Percentiles rank a stretch among this genome's conserved stretches.
phyloP scores from a whole-genome alignment of 129 eudicot genomes.

The Daucus carota region DNA sequence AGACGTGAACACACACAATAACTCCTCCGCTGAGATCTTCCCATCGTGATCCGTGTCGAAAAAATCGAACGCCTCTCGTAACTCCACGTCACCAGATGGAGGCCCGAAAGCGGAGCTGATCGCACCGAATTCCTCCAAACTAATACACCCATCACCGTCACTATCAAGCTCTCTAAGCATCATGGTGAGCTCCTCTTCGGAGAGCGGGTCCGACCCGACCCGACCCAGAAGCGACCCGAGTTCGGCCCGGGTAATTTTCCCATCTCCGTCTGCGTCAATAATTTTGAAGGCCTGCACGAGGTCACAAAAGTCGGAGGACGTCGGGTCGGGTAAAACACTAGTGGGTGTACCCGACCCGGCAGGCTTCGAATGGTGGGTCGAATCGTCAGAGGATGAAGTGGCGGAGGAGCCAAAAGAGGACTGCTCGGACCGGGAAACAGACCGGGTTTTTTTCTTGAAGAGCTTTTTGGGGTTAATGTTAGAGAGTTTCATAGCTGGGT shows the following conservation, averaged over 20 bases:
- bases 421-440: conserved; percentile 48
- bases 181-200: conserved; percentile 38
- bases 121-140: conserved; percentile 50
- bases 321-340: conserved; percentile 38
- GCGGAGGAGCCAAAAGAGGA: conserved; percentile 55
- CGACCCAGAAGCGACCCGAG: conserved; percentile 35
- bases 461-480: conserved; percentile 33
- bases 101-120: conserved; percentile 60
- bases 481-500: conserved; percentile 39
- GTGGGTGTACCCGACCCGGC: conserved; percentile 45
- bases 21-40: conserved; percentile 64
- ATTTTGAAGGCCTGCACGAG: conserved; percentile 48
- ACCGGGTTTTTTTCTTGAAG: conserved; percentile 27
- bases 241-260: conserved; percentile 42
- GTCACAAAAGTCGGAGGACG: conserved; percentile 25
- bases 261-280: conserved; percentile 63
- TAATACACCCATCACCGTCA: conserved; percentile 74
- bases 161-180: conserved; percentile 55
- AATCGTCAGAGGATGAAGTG: conserved; percentile 33
- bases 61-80: conserved; percentile 54
- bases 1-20: conserved; percentile 39
- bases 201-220: conserved; percentile 32
- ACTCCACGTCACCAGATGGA: conserved; percentile 45
- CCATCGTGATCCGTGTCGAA: conserved; percentile 84
- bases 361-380: conserved; percentile 15